Evolutionary conservation across 192 early-diverging fungal genomes (phyloP).

Genomic region (Podila horticola): DNA sequence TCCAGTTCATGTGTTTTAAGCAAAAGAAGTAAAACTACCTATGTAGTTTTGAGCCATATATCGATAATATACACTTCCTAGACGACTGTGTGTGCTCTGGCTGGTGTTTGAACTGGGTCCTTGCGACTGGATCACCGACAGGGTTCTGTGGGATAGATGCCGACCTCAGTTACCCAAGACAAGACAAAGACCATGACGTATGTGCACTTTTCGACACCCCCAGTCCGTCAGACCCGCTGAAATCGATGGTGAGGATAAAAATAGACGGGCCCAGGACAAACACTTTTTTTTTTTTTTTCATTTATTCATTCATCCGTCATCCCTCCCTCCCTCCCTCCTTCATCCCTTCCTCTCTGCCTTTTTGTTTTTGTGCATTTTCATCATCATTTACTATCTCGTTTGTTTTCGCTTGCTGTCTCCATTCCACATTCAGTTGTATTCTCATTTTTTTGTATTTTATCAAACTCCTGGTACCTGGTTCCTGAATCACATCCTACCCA

Average conservation of each 20-base stretch:
- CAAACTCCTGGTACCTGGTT: no score
- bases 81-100: no score
- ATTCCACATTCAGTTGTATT: neutral
- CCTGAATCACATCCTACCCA: neutral
- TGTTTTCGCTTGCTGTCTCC: neutral
- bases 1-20: constrained; percentile 71
- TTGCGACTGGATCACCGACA: no score
- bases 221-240: neutral
- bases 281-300: neutral
- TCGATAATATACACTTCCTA: no score
- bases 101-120: no score
- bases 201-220: no score
- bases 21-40: constrained; percentile 30
- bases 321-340: neutral
- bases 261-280: neutral
- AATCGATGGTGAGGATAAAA: neutral
- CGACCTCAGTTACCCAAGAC: no score
- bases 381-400: neutral
- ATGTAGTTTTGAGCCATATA: no score
- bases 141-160: no score
- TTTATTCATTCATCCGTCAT: neutral
- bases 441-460: no score
- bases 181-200: no score
- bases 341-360: neutral
- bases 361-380: no score